A percentile compares a stretch with the other conserved stretches of the same genome.
These are phyloP conservation scores for Penicillium angulare DNA, from an alignment of 495 filamentous ascomycete genomes.

Conservation along the genomic window DNA sequence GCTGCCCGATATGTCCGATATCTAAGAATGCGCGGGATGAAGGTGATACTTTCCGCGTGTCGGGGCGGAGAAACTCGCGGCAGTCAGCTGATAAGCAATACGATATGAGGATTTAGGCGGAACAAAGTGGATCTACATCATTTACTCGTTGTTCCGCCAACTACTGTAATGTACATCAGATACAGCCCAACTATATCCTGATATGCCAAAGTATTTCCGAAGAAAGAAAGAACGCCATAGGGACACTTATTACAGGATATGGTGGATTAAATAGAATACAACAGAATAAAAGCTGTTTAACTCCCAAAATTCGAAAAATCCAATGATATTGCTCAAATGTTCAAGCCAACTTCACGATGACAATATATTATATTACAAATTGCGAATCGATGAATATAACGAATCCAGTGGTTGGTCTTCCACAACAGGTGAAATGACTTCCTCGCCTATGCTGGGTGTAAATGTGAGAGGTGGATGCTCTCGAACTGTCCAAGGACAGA, in stretches of 20 bases:
- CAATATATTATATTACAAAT: constrained; percentile 22
- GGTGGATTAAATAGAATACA: too few species aligned
- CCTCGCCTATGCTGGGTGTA: constrained; percentile 35
- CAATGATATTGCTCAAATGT: too few species aligned
- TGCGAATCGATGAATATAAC: constrained; percentile 39
- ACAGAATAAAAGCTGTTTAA: too few species aligned
- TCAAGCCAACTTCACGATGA: neutral
- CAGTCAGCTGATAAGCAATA: constrained; percentile 24
- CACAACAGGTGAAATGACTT: constrained; percentile 37
- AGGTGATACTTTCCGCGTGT: constrained; percentile 18
- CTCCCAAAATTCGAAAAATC: too few species aligned
- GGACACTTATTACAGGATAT: too few species aligned
- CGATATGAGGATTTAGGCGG: neutral
- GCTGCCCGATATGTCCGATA: constrained; percentile 13
- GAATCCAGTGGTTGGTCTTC: constrained; percentile 37
- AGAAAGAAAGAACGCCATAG: too few species aligned
- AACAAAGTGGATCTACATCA: neutral
- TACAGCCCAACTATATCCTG: too few species aligned
- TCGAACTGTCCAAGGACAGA: constrained; percentile 46
- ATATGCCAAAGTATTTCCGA: too few species aligned
- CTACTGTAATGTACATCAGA: too few species aligned
- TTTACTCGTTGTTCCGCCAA: too few species aligned
- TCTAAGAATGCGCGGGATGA: constrained; percentile 9
- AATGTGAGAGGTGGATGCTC: constrained; percentile 39
- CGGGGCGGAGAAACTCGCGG: constrained; percentile 40